These are phyloP conservation scores for Calonectria pauciramosa DNA, from an alignment of 2,329 filamentous ascomycete genomes.

Conservation along the genomic window DNA sequence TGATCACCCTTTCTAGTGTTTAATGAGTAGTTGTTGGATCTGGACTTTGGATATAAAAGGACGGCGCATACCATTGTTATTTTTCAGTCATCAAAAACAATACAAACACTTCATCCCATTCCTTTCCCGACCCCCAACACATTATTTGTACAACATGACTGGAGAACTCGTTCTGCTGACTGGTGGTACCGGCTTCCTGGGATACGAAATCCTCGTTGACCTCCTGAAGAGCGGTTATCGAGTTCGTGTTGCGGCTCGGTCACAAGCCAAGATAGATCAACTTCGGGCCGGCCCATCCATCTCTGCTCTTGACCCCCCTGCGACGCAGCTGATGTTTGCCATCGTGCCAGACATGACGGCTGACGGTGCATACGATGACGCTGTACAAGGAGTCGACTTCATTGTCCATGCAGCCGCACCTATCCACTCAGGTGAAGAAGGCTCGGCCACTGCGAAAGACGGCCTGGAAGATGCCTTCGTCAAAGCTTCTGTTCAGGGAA, in stretches of 20 bases:
- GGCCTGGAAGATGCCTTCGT: slow-evolving; percentile 42
- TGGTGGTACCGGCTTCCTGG: slow-evolving; percentile 18
- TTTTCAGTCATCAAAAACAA: neutral
- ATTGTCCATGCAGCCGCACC: slow-evolving; percentile 52
- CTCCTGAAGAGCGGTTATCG: slow-evolving; percentile 15
- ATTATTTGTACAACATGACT: neutral
- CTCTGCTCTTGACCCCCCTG: slow-evolving; percentile 18
- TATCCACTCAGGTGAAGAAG: slow-evolving; percentile 23
- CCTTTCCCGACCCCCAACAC: neutral
- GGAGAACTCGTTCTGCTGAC: slow-evolving; percentile 23
- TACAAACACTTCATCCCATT: neutral
- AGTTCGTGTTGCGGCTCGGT: slow-evolving; percentile 13
- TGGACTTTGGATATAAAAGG: neutral
- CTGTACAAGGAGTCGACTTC: slow-evolving; percentile 54
- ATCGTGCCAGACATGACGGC: slow-evolving; percentile 54
- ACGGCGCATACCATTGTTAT: neutral
- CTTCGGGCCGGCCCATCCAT: slow-evolving; percentile 20
- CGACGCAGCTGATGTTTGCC: slow-evolving; percentile 39
- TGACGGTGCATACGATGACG: slow-evolving; percentile 55
- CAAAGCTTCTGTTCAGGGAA: slow-evolving; percentile 53
- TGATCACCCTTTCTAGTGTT: neutral
- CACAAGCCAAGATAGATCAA: slow-evolving; percentile 7
- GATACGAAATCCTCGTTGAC: slow-evolving; percentile 1
- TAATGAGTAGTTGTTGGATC: neutral
- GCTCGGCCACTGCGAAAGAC: neutral